Conservation (phyloP, 1,284 basidiomycete genomes). For the Gymnopus androsaceus region DNA sequence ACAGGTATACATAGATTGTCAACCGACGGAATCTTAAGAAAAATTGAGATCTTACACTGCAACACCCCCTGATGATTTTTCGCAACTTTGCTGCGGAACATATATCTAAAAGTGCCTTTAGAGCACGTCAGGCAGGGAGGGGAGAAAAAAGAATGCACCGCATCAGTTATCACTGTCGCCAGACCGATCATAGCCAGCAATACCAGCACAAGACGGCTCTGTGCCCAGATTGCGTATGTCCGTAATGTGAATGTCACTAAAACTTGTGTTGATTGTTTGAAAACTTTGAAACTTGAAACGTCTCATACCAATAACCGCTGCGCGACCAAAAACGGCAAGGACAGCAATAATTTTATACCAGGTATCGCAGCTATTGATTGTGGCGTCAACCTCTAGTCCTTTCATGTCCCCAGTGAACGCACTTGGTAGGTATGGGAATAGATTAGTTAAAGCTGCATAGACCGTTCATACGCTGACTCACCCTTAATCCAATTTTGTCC, state of each 20-base stretch:
- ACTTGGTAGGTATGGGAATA: neutral
- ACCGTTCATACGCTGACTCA: too few relatives aligned
- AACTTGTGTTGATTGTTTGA: neutral
- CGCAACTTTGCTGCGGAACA: slow-evolving; percentile 8
- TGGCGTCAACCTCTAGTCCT: neutral
- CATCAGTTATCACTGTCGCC: slow-evolving; percentile 15
- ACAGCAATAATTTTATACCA: slow-evolving; percentile 16
- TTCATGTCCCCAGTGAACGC: neutral
- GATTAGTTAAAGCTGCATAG: neutral
- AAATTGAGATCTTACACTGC: neutral
- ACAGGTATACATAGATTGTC: too few relatives aligned
- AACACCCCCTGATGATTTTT: neutral
- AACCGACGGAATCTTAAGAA: neutral
- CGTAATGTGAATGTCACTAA: slow-evolving; percentile 8
- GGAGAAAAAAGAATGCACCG: neutral
- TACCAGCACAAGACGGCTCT: slow-evolving; percentile 10
- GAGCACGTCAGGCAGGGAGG: too few relatives aligned
- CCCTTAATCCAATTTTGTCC: slow-evolving; percentile 21
- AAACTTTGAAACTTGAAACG: neutral
- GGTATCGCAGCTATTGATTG: slow-evolving; percentile 15
- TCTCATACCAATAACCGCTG: slow-evolving; percentile 14
- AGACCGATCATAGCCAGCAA: slow-evolving; percentile 11
- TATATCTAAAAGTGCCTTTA: neutral
- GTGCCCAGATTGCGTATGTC: slow-evolving; percentile 15
- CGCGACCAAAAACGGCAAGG: slow-evolving; percentile 14